Base-by-base conservation (phyloP, 768 basidiomycete species). In the Dentipellis fragilis region DNA sequence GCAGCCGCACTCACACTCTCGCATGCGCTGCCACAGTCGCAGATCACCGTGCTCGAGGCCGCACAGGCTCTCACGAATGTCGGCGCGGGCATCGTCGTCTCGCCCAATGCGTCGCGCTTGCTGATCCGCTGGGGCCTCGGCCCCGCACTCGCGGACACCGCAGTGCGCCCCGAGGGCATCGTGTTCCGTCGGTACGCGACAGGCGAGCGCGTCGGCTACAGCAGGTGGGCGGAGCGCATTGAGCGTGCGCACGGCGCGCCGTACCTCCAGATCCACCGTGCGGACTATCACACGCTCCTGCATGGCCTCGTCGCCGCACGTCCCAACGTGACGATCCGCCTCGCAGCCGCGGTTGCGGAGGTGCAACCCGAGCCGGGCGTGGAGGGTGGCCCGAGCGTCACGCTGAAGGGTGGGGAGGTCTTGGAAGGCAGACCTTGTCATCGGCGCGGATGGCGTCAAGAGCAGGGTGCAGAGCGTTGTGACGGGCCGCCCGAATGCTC, bases 391-490 rank as follows among this genome's bases (percentile, higher is more conserved):
- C 71, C 72, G 0, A 67, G 63, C 11, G 59, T 73, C 10, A 73
- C 71, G 7, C 69, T 75, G 23, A 57, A 58, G 14, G 58, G 59
- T 9, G 73, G 73, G 1, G 69, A 72, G 55, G 69, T 73, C 29
- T 38, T 75, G 23, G 29, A 42, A 63, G 12, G 69, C 68, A 0
- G 73, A 75, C 45, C 51, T 74, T 3, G 62, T 75, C 49, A 60
- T 75, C 21, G 73, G 68, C 12, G 72, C 72, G 10, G 72, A 72
- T 49, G 72, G 71, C 23, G 67, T 78, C 51, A 82, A 78, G 67
- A 82, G 80, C 60, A 57, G 66, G 12, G 60, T 80, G 1, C 76
- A 76, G 59, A 68, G 75, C 29, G 72, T 78, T 35, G 73, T 83
- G 16, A 74, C 80, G 0, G 74, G 73, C 0, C 68, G 67, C 0